Conservation (phyloP, 495 filamentous ascomycete species). For the Penicillium paradoxum region DNA sequence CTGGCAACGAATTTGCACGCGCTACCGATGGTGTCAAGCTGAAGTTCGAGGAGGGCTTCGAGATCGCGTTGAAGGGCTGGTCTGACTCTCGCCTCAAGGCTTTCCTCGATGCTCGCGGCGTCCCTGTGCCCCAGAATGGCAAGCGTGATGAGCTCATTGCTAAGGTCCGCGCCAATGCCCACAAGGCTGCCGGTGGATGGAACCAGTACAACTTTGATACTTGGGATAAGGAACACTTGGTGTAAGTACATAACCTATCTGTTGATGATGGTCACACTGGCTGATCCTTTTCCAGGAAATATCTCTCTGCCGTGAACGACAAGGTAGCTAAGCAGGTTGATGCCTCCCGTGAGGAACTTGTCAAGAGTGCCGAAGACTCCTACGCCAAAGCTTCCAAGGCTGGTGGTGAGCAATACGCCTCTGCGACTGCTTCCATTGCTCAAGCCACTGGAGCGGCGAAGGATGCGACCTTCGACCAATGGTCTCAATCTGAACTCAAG, state of each 20-base stretch:
- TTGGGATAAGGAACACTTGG: constrained; percentile 70
- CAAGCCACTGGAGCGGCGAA: constrained; percentile 65
- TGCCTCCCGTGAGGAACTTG: constrained; percentile 66
- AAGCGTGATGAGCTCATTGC: constrained; percentile 79
- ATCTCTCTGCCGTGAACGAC: constrained; percentile 62
- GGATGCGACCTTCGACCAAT: constrained; percentile 67
- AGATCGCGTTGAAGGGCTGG: constrained; percentile 59
- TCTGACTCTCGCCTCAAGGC: constrained; percentile 73
- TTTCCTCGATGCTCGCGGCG: constrained; percentile 50
- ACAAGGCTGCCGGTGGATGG: constrained; percentile 68
- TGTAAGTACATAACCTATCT: constrained; percentile 35
- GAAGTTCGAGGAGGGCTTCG: constrained; percentile 64
- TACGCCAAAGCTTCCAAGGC: constrained; percentile 65
- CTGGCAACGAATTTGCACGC: constrained; percentile 69
- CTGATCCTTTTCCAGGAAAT: constrained; percentile 48
- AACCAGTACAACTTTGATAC: constrained; percentile 83
- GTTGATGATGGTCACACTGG: neutral
- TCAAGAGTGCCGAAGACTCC: constrained; percentile 64
- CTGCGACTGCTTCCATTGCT: constrained; percentile 67
- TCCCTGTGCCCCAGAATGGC: constrained; percentile 67
- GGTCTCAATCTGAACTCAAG: constrained; percentile 79
- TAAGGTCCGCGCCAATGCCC: constrained; percentile 63
- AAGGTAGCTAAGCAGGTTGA: constrained; percentile 61
- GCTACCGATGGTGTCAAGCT: constrained; percentile 66
- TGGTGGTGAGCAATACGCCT: constrained; percentile 64